phyloP scores from a whole-genome alignment of 2,329 filamentous ascomycete genomes.

The Neonectria punicea region DNA sequence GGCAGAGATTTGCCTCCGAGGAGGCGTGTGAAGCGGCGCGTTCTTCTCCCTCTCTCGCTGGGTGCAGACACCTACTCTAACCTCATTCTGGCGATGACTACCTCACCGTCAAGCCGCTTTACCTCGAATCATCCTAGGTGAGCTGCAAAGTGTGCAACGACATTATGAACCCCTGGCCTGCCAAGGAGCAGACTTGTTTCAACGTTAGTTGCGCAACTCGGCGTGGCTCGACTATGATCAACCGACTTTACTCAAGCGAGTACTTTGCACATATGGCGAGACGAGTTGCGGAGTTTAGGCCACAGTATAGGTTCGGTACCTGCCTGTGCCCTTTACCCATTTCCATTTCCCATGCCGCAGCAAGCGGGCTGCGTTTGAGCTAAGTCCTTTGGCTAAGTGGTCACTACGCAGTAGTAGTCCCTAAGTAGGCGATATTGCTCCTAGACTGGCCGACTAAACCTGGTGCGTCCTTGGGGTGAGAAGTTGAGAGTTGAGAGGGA shows the following conservation, averaged over 20 bases:
- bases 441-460: background rate
- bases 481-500: background rate
- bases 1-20: slow-evolving; percentile 14
- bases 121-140: background rate
- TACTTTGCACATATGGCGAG: slow-evolving; percentile 16
- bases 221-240: slow-evolving; percentile 6
- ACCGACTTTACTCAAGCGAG: slow-evolving; percentile 13
- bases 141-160: background rate
- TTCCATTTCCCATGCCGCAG: background rate
- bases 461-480: background rate
- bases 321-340: background rate
- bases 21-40: background rate
- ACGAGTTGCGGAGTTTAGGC: slow-evolving; percentile 6
- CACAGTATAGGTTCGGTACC: background rate
- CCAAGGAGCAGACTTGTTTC: background rate
- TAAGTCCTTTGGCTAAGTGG: background rate
- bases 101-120: background rate
- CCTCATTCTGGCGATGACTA: background rate
- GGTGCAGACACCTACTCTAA: background rate
- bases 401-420: background rate
- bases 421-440: background rate
- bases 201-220: background rate
- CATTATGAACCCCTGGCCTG: background rate
- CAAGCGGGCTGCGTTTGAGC: background rate
- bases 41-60: background rate